A percentile compares a stretch with the other conserved stretches of the same genome.
Conservation (phyloP, 345 rosid genomes). For the Litchi chinensis region DNA sequence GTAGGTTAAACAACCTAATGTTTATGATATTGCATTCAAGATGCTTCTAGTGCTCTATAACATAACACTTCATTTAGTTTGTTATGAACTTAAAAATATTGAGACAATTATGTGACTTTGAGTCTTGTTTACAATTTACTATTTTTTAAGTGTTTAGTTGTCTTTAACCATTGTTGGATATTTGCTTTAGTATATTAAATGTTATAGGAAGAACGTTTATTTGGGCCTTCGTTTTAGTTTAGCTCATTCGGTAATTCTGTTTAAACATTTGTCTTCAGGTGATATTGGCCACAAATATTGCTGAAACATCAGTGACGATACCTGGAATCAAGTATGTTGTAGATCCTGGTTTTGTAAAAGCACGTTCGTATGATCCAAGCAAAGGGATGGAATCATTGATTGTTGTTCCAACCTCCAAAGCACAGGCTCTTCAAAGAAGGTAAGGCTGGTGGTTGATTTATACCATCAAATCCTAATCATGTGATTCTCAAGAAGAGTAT, state of each 20-base stretch:
- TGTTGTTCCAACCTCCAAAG: conserved; percentile 80
- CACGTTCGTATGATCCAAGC: conserved; percentile 75
- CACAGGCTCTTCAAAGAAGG: conserved; percentile 94
- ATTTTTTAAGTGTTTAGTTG: not conserved
- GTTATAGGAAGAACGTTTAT: not conserved
- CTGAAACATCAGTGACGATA: conserved; percentile 94
- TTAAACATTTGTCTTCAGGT: conserved; percentile 45
- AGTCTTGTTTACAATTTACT: not conserved
- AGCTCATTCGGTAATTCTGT: conserved; percentile 12
- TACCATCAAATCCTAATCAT: not conserved
- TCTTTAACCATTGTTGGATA: not conserved
- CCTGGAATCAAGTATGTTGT: conserved; percentile 93
- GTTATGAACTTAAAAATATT: not conserved
- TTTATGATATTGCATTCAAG: not conserved
- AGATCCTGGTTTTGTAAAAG: conserved; percentile 92
- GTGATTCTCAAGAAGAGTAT: conserved; percentile 20
- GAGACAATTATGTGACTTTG: not conserved
- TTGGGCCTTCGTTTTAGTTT: not conserved
- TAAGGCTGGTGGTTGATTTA: conserved; percentile 25
- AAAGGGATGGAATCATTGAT: conserved; percentile 87
- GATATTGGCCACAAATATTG: conserved; percentile 91
- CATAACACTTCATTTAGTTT: not conserved
- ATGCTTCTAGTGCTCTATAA: not conserved
- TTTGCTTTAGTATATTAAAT: not conserved
- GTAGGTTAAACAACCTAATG: not conserved